Percentiles rank a stretch among this genome's conserved stretches.
These are phyloP conservation scores for Sclerotinia nivalis DNA, from an alignment of 2,329 filamentous ascomycete genomes.

Conservation along the genomic window DNA sequence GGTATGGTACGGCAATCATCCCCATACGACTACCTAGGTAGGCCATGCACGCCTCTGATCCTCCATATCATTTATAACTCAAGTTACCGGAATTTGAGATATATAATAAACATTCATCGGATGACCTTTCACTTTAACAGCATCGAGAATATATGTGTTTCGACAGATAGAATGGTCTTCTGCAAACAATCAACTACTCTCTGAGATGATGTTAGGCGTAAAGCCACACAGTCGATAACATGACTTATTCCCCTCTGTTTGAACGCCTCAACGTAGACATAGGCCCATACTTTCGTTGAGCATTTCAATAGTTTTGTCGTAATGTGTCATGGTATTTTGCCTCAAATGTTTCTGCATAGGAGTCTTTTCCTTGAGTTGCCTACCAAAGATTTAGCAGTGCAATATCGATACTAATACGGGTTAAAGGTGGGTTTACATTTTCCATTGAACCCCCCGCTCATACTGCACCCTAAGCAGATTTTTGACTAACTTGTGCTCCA, in stretches of 20 bases:
- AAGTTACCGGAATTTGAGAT: not conserved
- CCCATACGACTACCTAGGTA: not conserved
- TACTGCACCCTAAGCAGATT: conserved; percentile 58
- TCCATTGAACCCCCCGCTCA: conserved; percentile 26
- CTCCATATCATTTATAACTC: not conserved
- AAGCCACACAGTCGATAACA: not conserved
- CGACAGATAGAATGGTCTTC: not conserved
- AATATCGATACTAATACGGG: not conserved
- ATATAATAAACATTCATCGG: not conserved
- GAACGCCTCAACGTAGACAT: conserved; percentile 53
- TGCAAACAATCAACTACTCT: not conserved
- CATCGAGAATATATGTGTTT: not conserved
- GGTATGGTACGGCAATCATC: not conserved
- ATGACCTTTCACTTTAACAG: not conserved
- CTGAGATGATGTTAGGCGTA: not conserved
- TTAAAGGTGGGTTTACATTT: conserved; percentile 8
- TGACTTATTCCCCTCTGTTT: not conserved
- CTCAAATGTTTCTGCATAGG: conserved; percentile 29
- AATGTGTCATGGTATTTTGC: conserved; percentile 51
- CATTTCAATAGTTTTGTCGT: conserved; percentile 70
- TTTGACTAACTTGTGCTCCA: conserved; percentile 73
- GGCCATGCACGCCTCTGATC: not conserved
- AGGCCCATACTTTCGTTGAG: conserved; percentile 72
- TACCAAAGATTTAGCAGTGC: not conserved
- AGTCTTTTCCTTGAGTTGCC: conserved; percentile 4